phyloP scores from a whole-genome alignment of 352 stramenopile genomes.

The Globisporangium ultimum region DNA sequence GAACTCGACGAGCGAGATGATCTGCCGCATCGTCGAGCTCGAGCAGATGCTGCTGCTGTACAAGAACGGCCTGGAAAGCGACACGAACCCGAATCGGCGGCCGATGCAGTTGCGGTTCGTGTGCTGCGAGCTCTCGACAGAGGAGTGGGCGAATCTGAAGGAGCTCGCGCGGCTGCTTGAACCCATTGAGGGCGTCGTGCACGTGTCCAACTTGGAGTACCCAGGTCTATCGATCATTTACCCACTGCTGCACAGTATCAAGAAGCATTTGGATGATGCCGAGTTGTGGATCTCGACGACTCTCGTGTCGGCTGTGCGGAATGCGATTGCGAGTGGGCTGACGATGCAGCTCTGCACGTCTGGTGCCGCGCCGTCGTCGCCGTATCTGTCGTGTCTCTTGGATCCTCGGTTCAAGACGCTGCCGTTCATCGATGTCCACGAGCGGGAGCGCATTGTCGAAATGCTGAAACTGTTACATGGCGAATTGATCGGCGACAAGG shows the following conservation, averaged over 20 bases:
- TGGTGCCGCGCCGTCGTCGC: conserved; percentile 35
- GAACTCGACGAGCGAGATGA: conserved; percentile 80
- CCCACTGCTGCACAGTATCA: conserved; percentile 63
- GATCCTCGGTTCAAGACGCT: conserved; percentile 76
- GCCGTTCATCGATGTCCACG: conserved; percentile 49
- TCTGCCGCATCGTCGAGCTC: conserved; percentile 76
- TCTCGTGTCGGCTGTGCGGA: conserved; percentile 54
- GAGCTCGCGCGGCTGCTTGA: conserved; percentile 62
- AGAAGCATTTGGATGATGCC: conserved; percentile 64
- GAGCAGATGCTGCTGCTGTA: conserved; percentile 69
- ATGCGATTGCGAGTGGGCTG: conserved; percentile 50
- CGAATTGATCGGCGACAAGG: conserved; percentile 28
- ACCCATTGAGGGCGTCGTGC: conserved; percentile 62
- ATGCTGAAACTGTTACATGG: conserved; percentile 51
- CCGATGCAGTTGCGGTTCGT: conserved; percentile 79
- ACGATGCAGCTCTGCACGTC: conserved; percentile 52
- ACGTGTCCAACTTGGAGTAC: conserved; percentile 65
- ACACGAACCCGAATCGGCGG: conserved; percentile 61
- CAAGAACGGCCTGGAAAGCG: conserved; percentile 71
- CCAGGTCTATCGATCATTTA: conserved; percentile 66
- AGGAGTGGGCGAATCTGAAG: conserved; percentile 70
- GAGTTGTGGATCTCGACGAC: conserved; percentile 60
- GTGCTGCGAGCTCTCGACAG: conserved; percentile 63
- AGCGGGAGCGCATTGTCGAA: conserved; percentile 52
- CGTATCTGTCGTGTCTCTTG: conserved; percentile 65